Evolutionary conservation across 352 stramenopile genomes (phyloP).

Genomic region (Phytophthora hybrid): DNA sequence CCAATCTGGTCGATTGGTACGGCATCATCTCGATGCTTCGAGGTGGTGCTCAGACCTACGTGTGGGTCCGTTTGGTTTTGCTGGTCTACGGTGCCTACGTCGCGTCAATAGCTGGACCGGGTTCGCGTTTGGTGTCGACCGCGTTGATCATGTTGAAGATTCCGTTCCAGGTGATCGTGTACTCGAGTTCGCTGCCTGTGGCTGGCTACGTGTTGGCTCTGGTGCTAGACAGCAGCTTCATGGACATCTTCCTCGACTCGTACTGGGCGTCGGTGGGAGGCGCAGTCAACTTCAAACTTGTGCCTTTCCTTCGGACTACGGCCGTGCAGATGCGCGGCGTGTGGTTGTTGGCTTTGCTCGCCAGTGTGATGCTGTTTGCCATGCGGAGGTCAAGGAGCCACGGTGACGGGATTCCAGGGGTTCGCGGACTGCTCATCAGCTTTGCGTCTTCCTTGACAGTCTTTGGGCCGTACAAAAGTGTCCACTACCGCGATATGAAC

Average conservation of each 20-base stretch:
- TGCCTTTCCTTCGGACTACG: conserved; percentile 40
- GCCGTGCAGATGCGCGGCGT: conserved; percentile 59
- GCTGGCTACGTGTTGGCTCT: conserved; percentile 46
- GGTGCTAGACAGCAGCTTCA: conserved; percentile 51
- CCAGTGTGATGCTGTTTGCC: conserved; percentile 34
- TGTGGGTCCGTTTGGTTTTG: conserved; percentile 53
- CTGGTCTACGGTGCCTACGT: conserved; percentile 28
- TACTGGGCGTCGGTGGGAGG: conserved; percentile 45
- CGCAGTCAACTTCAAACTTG: conserved; percentile 30
- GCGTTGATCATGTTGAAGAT: conserved; percentile 46
- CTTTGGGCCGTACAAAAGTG: conserved; percentile 44
- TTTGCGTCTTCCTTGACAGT: conserved; percentile 48
- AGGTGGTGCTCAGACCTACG: conserved; percentile 42
- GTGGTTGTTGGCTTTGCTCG: conserved; percentile 50
- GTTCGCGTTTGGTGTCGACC: conserved; percentile 6
- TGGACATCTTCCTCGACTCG: conserved; percentile 47
- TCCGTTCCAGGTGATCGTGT: conserved; percentile 64
- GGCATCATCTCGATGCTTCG: conserved; percentile 40
- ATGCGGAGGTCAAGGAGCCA: conserved; percentile 11
- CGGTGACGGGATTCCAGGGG: conserved; percentile 34
- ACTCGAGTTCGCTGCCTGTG: conserved; percentile 55
- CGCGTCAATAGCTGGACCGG: not conserved
- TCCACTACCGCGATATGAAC: conserved; percentile 23
- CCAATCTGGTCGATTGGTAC: conserved; percentile 49
- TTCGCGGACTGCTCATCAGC: conserved; percentile 47